These are phyloP conservation scores for Ogataea ramenticola DNA, from an alignment of 805 yeast genomes.

Conservation along the genomic window DNA sequence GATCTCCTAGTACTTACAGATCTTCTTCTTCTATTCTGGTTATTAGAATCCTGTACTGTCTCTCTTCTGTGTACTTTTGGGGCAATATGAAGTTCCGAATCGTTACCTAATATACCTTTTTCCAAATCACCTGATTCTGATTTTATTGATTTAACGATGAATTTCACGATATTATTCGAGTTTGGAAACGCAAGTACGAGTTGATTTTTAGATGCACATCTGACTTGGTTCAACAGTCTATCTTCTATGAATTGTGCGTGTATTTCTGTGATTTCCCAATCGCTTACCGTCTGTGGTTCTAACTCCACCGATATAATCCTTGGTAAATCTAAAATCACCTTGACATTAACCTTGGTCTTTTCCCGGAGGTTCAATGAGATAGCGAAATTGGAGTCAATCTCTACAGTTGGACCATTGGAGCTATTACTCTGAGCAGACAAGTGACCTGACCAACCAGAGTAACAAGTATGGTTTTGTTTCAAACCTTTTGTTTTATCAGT, in stretches of 20 bases:
- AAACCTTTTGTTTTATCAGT: conserved; percentile 2
- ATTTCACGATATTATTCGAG: conserved; percentile 49
- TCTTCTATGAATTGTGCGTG: conserved; percentile 75
- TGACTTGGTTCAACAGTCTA: conserved; percentile 66
- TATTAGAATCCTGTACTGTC: neutral
- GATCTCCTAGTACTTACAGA: conserved; percentile 23
- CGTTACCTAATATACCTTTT: conserved; percentile 35
- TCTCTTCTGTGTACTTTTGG: conserved; percentile 40
- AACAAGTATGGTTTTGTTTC: conserved; percentile 7
- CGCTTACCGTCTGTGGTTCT: conserved; percentile 71
- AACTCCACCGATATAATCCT: conserved; percentile 57
- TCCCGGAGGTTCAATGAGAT: conserved; percentile 39
- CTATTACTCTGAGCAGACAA: conserved; percentile 4
- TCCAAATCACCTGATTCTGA: conserved; percentile 13
- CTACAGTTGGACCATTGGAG: conserved; percentile 28
- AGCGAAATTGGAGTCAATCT: conserved; percentile 66
- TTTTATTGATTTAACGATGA: conserved; percentile 42
- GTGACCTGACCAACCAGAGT: conserved; percentile 25
- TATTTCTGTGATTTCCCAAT: conserved; percentile 86
- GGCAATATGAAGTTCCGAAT: conserved; percentile 44
- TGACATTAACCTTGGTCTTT: conserved; percentile 31
- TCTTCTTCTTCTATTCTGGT: conserved; percentile 9
- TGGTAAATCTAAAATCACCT: conserved; percentile 41
- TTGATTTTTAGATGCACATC: conserved; percentile 61
- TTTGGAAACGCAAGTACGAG: conserved; percentile 64